phyloP scores from a whole-genome alignment of 768 basidiomycete species.

The Terana coerulea region DNA sequence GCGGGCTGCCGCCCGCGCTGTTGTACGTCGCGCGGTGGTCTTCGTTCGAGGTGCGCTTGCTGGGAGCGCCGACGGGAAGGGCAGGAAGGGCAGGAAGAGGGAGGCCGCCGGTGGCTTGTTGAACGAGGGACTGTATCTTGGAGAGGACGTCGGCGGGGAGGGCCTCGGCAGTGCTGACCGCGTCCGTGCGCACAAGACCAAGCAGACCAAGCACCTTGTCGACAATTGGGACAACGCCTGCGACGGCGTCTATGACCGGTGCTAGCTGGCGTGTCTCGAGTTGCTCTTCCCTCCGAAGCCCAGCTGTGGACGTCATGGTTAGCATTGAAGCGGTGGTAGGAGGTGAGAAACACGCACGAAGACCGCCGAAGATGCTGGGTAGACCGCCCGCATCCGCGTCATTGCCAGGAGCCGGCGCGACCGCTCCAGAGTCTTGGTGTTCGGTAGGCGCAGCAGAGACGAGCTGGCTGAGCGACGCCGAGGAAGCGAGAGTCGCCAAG shows the following conservation, averaged over 20 bases:
- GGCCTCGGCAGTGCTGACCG: not conserved
- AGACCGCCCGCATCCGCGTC: not conserved
- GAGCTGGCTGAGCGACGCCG: conserved; percentile 26
- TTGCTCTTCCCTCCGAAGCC: not conserved
- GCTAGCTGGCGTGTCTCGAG: conserved; percentile 10
- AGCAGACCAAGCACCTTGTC: not conserved
- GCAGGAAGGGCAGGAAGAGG: not conserved
- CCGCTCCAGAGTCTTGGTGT: not conserved
- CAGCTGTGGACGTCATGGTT: not conserved
- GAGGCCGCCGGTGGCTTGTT: not conserved
- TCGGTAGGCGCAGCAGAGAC: conserved; percentile 25
- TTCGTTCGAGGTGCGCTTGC: not conserved
- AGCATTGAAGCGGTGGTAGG: not conserved
- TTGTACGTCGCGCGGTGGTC: not conserved
- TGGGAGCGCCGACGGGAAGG: not conserved
- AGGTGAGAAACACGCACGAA: not conserved
- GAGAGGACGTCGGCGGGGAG: not conserved
- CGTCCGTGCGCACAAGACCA: conserved; percentile 1
- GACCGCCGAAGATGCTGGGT: not conserved
- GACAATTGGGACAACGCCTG: not conserved
- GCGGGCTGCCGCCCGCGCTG: not conserved
- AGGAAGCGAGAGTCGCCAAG: conserved; percentile 27
- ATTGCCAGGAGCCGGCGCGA: not conserved
- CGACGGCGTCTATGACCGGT: conserved; percentile 2
- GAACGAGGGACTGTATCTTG: not conserved